These are phyloP conservation scores for Sporisorium reilianum DNA, from an alignment of 1,284 basidiomycete species.

Conservation along the genomic window DNA sequence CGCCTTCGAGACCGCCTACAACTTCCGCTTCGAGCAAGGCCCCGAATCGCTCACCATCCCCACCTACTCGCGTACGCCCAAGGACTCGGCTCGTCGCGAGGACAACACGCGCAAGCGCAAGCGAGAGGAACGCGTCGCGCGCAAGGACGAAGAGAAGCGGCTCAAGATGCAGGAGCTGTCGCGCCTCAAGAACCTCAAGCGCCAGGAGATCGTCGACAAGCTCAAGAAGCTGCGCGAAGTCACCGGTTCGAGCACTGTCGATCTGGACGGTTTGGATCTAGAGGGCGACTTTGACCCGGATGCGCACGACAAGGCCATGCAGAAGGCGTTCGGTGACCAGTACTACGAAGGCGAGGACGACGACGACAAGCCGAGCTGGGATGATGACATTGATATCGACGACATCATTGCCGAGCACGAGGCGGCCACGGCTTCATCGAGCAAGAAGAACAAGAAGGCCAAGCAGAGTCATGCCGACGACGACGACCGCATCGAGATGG, in stretches of 20 bases:
- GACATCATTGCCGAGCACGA: slow-evolving; percentile 75
- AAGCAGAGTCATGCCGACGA: slow-evolving; percentile 26
- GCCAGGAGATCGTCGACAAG: slow-evolving; percentile 63
- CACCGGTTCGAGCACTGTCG: slow-evolving; percentile 56
- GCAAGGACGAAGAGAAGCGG: slow-evolving; percentile 66
- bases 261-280: slow-evolving; percentile 60
- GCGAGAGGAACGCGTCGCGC: slow-evolving; percentile 59
- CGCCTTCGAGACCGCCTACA: slow-evolving; percentile 68
- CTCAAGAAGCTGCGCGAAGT: slow-evolving; percentile 61
- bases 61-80: slow-evolving; percentile 59
- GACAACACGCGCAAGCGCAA: slow-evolving; percentile 66
- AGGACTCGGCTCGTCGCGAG: slow-evolving; percentile 59
- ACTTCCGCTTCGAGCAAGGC: slow-evolving; percentile 68
- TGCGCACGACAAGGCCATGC: slow-evolving; percentile 65
- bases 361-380: slow-evolving; percentile 82
- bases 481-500: slow-evolving; percentile 75
- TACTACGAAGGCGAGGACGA: slow-evolving; percentile 59
- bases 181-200: slow-evolving; percentile 60
- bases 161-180: slow-evolving; percentile 63
- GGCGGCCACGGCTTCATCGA: slow-evolving; percentile 69
- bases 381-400: slow-evolving; percentile 84
- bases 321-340: slow-evolving; percentile 58
- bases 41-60: slow-evolving; percentile 58
- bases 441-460: slow-evolving; percentile 74
- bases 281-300: slow-evolving; percentile 67